A percentile compares a stretch with the other conserved stretches of the same genome.
Conservation (phyloP, 805 yeast genomes). For the Yamadazyma endophytica region DNA sequence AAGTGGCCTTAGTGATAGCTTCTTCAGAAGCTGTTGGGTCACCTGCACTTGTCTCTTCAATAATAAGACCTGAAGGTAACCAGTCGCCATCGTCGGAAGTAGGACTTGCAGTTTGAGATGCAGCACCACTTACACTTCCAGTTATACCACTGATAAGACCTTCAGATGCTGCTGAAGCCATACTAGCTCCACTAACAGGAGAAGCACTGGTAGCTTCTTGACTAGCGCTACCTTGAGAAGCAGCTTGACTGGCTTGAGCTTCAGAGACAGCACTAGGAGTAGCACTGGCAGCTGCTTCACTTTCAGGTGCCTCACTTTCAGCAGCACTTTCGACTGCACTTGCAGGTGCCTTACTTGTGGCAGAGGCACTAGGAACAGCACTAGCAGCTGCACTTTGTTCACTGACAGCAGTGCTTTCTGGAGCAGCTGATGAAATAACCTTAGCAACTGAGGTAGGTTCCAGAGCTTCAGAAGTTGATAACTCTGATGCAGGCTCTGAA, state of each 20-base stretch:
- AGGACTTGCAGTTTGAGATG: constrained; percentile 6
- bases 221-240: neutral
- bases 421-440: neutral
- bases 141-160: constrained; percentile 1
- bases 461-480: neutral
- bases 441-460: neutral
- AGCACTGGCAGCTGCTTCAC: neutral
- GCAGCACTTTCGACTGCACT: constrained; percentile 1
- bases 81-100: constrained; percentile 18
- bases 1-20: constrained; percentile 27
- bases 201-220: constrained; percentile 3
- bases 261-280: constrained; percentile 2
- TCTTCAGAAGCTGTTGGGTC: constrained; percentile 25
- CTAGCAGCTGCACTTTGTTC: constrained; percentile 1
- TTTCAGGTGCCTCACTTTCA: neutral
- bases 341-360: neutral
- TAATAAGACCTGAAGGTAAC: constrained; percentile 34
- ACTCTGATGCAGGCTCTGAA: constrained; percentile 1
- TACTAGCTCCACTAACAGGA: neutral
- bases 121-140: constrained; percentile 5
- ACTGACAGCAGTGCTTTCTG: neutral
- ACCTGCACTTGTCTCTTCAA: constrained; percentile 15
- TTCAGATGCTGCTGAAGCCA: constrained; percentile 1
- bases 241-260: constrained; percentile 1
- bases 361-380: neutral